A percentile compares a stretch with the other conserved stretches of the same genome.
Conservation (phyloP, 1,284 basidiomycete genomes). For the Afroboletus lepidellus region DNA sequence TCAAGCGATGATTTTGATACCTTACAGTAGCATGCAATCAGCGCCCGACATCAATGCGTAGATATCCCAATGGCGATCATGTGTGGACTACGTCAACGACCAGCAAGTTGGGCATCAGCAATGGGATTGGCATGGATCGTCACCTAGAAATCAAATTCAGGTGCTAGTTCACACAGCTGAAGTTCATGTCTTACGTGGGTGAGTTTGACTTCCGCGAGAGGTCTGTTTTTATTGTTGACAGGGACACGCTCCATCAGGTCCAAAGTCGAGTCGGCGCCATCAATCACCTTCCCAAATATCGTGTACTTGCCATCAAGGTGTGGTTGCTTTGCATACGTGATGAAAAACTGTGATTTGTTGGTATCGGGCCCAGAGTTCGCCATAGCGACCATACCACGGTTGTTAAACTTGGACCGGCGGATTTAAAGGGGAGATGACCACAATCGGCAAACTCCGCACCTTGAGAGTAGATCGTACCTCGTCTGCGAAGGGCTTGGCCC, state of each 20-base stretch:
- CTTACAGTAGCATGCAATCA: slow-evolving; percentile 2
- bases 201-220: slow-evolving; percentile 81
- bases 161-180: not conserved
- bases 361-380: slow-evolving; percentile 92
- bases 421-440: not conserved
- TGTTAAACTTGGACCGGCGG: slow-evolving; percentile 67
- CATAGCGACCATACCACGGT: slow-evolving; percentile 93
- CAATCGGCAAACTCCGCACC: slow-evolving; percentile 43
- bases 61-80: slow-evolving; percentile 3
- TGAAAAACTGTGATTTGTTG: slow-evolving; percentile 95
- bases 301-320: slow-evolving; percentile 95
- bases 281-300: slow-evolving; percentile 94
- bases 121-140: slow-evolving; percentile 96
- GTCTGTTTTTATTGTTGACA: slow-evolving; percentile 89
- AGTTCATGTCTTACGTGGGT: slow-evolving; percentile 55
- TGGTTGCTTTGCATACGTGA: slow-evolving; percentile 88
- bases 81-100: slow-evolving; percentile 21
- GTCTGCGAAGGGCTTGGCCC: slow-evolving; percentile 85
- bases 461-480: slow-evolving; percentile 91
- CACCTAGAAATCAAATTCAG: slow-evolving; percentile 48
- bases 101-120: slow-evolving; percentile 62
- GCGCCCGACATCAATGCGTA: not conserved
- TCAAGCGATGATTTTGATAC: slow-evolving; percentile 55
- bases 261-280: slow-evolving; percentile 85
- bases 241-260: slow-evolving; percentile 89